phyloP scores from a whole-genome alignment of 768 basidiomycete species.

The Suillus luteus region DNA sequence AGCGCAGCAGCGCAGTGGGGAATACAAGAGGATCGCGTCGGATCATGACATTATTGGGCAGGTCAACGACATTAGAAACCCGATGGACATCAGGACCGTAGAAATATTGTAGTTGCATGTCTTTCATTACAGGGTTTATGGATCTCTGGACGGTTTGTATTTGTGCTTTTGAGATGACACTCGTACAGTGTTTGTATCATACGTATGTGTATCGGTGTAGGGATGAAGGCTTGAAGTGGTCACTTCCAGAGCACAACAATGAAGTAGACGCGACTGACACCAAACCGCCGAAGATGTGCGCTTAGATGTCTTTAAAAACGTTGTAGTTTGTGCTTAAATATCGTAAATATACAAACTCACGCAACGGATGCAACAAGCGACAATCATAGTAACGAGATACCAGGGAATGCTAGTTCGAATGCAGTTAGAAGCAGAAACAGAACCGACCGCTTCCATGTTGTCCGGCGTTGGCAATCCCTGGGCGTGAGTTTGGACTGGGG shows the following conservation, averaged over 20 bases:
- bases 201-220: too few species aligned
- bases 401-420: too few species aligned
- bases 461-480: neutral
- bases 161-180: neutral
- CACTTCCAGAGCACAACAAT: too few species aligned
- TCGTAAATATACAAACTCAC: too few species aligned
- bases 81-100: neutral
- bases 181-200: neutral
- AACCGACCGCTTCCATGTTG: neutral
- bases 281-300: too few species aligned
- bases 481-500: neutral
- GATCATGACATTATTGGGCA: too few species aligned
- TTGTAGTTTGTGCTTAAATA: too few species aligned
- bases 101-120: neutral
- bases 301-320: too few species aligned
- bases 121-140: neutral
- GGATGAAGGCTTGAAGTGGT: too few species aligned
- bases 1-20: too few species aligned
- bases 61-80: neutral
- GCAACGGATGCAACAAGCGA: neutral
- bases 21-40: too few species aligned
- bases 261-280: too few species aligned
- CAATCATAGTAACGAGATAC: neutral
- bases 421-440: slow-evolving; percentile 13
- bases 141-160: neutral